A percentile compares a stretch with the other conserved stretches of the same genome.
Evolutionary conservation across 164 flowering plant species (phyloP).

Genomic region (Hamamelis virginiana): DNA sequence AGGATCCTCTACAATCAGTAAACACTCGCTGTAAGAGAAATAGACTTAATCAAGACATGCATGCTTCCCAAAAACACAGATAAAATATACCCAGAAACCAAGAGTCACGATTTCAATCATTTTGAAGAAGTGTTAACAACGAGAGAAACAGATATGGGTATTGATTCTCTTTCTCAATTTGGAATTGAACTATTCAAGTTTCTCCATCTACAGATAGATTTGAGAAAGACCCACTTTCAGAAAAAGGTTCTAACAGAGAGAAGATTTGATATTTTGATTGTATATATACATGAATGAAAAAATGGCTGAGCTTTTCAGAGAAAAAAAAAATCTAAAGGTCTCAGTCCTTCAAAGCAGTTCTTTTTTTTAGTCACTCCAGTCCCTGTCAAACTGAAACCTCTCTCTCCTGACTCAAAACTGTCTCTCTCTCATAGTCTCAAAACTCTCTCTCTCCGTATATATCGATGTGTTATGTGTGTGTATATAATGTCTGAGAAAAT

Average conservation of each 20-base stretch:
- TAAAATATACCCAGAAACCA: not conserved
- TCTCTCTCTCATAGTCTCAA: constrained; percentile 6
- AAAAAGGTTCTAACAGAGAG: constrained; percentile 7
- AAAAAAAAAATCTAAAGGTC: constrained; percentile 2
- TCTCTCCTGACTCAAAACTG: constrained; percentile 2
- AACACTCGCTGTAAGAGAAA: constrained; percentile 12
- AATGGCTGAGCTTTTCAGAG: constrained; percentile 13
- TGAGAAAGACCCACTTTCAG: constrained; percentile 12
- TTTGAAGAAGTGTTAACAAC: not conserved
- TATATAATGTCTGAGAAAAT: constrained; percentile 7
- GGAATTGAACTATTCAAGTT: not conserved
- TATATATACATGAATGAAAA: not conserved
- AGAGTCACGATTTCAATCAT: not conserved
- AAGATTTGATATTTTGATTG: not conserved
- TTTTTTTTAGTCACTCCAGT: not conserved
- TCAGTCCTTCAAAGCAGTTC: not conserved
- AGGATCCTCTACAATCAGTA: not conserved
- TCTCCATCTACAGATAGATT: constrained; percentile 13
- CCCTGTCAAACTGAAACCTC: not conserved
- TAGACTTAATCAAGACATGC: not conserved
- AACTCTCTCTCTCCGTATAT: not conserved
- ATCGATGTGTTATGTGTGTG: not conserved
- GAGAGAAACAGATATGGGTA: too few species aligned
- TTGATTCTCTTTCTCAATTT: not conserved
- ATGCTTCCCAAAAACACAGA: constrained; percentile 1